A percentile compares a stretch with the other conserved stretches of the same genome.
Evolutionary conservation across 2,329 filamentous ascomycete species (phyloP).

Genomic region (Penicillium sp.): DNA sequence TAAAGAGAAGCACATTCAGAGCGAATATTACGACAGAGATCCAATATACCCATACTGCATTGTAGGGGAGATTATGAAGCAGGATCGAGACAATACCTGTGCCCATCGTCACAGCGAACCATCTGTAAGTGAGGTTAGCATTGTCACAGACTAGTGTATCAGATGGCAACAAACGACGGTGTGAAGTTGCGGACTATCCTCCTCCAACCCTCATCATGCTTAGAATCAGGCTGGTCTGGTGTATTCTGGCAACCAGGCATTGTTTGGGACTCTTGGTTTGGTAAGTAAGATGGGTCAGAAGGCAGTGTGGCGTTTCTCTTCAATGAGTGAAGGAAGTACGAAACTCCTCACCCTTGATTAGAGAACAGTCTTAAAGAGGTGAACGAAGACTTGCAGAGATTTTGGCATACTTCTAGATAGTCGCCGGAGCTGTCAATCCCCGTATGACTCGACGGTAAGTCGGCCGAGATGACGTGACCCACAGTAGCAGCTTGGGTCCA

Average conservation of each 20-base stretch:
- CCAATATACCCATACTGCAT: constrained; percentile 40
- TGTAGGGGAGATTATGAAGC: constrained; percentile 39
- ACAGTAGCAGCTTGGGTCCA: neutral
- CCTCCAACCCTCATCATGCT: constrained; percentile 39
- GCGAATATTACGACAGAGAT: constrained; percentile 38
- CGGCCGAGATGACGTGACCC: neutral
- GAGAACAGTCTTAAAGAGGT: neutral
- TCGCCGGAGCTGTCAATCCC: neutral
- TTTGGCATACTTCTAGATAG: neutral
- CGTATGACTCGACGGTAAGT: neutral
- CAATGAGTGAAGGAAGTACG: neutral
- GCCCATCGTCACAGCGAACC: constrained; percentile 45
- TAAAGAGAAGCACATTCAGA: constrained; percentile 39
- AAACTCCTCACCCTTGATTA: neutral
- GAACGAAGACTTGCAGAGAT: neutral
- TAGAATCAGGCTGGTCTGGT: constrained; percentile 19
- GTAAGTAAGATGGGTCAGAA: neutral
- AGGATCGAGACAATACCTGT: constrained; percentile 45
- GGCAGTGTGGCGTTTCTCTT: neutral
- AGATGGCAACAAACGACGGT: constrained; percentile 40
- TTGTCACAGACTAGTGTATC: neutral
- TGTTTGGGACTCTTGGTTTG: neutral
- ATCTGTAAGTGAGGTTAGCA: constrained; percentile 23
- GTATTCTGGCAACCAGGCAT: neutral
- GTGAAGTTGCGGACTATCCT: constrained; percentile 41